Evolutionary conservation across 2,329 filamentous ascomycete species (phyloP), one percentile per base, ranked within the genome.

Genomic region (Trichoderma guizhouense): DNA sequence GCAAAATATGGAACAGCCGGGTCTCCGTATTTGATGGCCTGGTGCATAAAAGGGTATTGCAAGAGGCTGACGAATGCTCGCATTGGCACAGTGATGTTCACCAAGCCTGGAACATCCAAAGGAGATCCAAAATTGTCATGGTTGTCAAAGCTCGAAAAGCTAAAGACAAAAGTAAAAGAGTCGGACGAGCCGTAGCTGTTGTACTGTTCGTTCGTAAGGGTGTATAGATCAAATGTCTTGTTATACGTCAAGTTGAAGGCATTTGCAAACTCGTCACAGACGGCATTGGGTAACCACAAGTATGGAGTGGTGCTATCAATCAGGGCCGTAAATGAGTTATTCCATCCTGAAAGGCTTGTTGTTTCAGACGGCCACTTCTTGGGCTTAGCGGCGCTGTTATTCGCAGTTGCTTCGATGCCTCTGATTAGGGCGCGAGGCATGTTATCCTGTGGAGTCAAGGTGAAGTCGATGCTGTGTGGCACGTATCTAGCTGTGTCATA

Each of bases 201-300:
- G 67, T 88, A 85, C 79, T 89, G 88, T 8, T 86, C 85, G 63
- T 89, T 83, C 43, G 88, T 84, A 64, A 93, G 86, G 0, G 90
- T 85, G 76, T 94, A 94, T 0, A 93, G 79, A 12, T 89, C 84
- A 11, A 90, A 86, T 2, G 85, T 86, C 62, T 85, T 86, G 79
- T 93, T 90, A 78, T 90, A 92, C 1, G 85, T 87, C 53, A 94
- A 82, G 63, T 90, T 90, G 69, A 94, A 86, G 1, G 86, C 86
- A 1, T 83, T 73, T 53, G 91, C 91, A 75, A 94, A 93, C 3
- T 84, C 84, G 66, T 90, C 84, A 78, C 92, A 93, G 15, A 91
- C 83, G 3, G 78, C 76, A 34, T 84, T 78, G 0, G 91, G 90
- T 5, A 92, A 83, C 87, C 88, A 92, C 5, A 92, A 80, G 74